These are phyloP conservation scores for Penstemon davidsonii DNA, from an alignment of 257 asterid genomes.

Conservation along the genomic window DNA sequence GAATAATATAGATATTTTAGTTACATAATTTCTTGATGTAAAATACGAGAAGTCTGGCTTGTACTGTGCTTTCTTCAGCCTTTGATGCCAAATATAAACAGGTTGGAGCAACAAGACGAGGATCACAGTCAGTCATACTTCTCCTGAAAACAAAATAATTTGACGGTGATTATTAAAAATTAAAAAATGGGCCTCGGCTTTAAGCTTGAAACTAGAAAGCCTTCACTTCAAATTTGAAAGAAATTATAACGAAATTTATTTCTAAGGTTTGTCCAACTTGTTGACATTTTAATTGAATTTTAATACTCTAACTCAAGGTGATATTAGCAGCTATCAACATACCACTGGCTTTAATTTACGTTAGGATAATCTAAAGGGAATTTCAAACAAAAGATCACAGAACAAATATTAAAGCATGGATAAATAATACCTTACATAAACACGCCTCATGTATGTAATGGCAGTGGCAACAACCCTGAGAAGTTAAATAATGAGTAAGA, in stretches of 20 bases:
- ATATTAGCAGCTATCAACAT: neutral
- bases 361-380: neutral
- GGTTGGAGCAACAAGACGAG: conserved; percentile 90
- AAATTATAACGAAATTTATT: neutral
- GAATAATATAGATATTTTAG: conserved; percentile 20
- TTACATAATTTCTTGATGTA: conserved; percentile 81
- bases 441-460: conserved; percentile 90
- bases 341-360: conserved; percentile 16
- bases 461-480: conserved; percentile 98
- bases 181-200: too few species aligned
- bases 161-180: neutral
- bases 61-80: conserved; percentile 97
- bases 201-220: too few species aligned
- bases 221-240: neutral
- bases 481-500: conserved; percentile 33
- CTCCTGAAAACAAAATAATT: conserved; percentile 48
- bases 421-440: conserved; percentile 62
- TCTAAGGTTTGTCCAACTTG: neutral
- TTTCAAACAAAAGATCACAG: conserved; percentile 21
- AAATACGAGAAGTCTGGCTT: conserved; percentile 82
- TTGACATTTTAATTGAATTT: neutral
- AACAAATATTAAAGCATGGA: neutral
- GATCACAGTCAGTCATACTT: conserved; percentile 88
- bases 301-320: neutral
- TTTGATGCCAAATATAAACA: conserved; percentile 97